Percentiles rank a stretch among this genome's conserved stretches.
phyloP scores from a whole-genome alignment of 805 yeast genomes.

The Debaryomyces hansenii region DNA sequence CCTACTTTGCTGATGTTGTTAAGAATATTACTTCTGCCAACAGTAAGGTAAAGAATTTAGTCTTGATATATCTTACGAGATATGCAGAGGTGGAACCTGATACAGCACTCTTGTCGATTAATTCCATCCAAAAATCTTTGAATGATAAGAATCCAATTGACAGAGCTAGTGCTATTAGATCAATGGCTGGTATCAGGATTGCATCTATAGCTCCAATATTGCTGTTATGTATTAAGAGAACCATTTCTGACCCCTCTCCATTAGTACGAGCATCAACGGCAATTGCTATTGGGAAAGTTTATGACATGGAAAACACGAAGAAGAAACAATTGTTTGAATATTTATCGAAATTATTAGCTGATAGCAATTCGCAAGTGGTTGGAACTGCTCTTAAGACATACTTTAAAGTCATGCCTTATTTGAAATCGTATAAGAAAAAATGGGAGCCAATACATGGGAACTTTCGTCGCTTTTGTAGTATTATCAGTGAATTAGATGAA shows the following conservation, averaged over 20 bases:
- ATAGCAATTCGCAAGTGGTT: slow-evolving; percentile 64
- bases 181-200: slow-evolving; percentile 80
- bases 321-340: slow-evolving; percentile 50
- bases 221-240: slow-evolving; percentile 66
- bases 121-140: slow-evolving; percentile 84
- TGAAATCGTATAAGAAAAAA: slow-evolving; percentile 28
- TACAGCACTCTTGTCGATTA: slow-evolving; percentile 83
- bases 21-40: slow-evolving; percentile 74
- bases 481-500: slow-evolving; percentile 58
- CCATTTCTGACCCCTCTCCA: slow-evolving; percentile 70
- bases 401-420: slow-evolving; percentile 47
- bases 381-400: slow-evolving; percentile 65
- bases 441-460: slow-evolving; percentile 72
- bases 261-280: slow-evolving; percentile 80
- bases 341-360: slow-evolving; percentile 58
- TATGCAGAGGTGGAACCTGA: slow-evolving; percentile 86
- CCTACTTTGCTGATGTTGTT: slow-evolving; percentile 79
- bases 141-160: slow-evolving; percentile 66
- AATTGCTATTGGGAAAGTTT: slow-evolving; percentile 65
- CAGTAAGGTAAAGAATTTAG: slow-evolving; percentile 70
- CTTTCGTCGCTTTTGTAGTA: slow-evolving; percentile 56
- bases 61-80: slow-evolving; percentile 68
- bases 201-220: slow-evolving; percentile 81
- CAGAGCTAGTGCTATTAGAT: slow-evolving; percentile 73
- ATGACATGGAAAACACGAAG: slow-evolving; percentile 38